Base-by-base conservation (phyloP, 2,329 filamentous ascomycete genomes). In the Pseudonectria buxi region DNA sequence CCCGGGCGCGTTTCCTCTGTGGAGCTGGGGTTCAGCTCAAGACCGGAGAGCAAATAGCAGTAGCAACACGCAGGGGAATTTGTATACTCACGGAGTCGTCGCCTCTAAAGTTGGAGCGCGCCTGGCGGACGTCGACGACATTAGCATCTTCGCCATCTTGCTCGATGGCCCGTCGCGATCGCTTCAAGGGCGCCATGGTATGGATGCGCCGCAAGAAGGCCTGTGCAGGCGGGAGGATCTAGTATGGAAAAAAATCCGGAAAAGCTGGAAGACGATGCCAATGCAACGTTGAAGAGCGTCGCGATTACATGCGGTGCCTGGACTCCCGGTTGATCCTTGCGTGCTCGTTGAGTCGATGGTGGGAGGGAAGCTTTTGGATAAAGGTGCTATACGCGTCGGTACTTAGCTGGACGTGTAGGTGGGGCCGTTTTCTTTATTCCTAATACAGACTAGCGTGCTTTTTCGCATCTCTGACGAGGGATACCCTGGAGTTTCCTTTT, bases 91-190 rank as follows among this genome's bases (percentile, higher is more conserved):
- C 69, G 13, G 57, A 41, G 14, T 64, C 58, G 5, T 51, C 48
- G n/a, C 54, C 55, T 25, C 59, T 58, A 16, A 68, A 47, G 15
- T 55, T 61, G 2, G 69, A 68, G 41, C 59, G 65, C 10, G 65
- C 64, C 29, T 61, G 53, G n/a, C 53, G 54, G n/a, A 59, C 49
- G 12, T 66, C 55, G 3, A 57, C 48, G 18, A 58, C 43, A 12
- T 59, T 58, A 14, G 62, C 54, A 7, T 44, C 40, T 15, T 53
- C 55, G n/a, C 58, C 58, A 13, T 58, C 55, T 33, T 57, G 51
- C 12, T 62, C 58, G 26, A 57, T 51, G 6, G 46, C 55, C 32
- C 48, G 59, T 28, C 65, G 61, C 14, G 61, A 57, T 44, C 71
- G 67, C 54, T 76, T 75, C 15, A 49, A 35, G 5, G 52, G 49